Conservation (phyloP, 2,329 filamentous ascomycete genomes). For the Epichloe baconii region DNA sequence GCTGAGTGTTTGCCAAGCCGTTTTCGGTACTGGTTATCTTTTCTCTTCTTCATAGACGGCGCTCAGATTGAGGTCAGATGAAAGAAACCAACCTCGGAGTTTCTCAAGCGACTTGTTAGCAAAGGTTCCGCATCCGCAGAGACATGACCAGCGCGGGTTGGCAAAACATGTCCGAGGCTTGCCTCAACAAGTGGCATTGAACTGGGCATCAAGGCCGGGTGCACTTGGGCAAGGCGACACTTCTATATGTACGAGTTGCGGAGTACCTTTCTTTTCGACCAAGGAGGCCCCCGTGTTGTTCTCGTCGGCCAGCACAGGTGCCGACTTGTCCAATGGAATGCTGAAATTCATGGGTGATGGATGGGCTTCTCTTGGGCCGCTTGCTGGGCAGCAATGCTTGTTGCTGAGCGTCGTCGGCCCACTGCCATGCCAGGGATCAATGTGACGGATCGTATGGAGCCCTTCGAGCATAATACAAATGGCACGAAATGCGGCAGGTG, state of each 20-base stretch:
- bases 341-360: background rate
- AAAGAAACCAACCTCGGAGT: too few relatives aligned
- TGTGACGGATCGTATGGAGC: background rate
- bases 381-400: conserved; percentile 6
- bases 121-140: background rate
- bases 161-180: background rate
- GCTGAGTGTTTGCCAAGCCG: too few relatives aligned
- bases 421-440: background rate
- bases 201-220: background rate
- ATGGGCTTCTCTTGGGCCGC: background rate
- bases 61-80: too few relatives aligned
- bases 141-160: background rate
- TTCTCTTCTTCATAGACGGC: too few relatives aligned
- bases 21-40: too few relatives aligned
- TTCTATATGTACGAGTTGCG: background rate
- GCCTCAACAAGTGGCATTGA: background rate
- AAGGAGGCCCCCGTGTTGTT: background rate
- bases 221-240: background rate
- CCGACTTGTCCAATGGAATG: background rate
- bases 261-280: background rate
- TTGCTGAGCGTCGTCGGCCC: background rate
- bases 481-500: too few relatives aligned
- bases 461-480: background rate
- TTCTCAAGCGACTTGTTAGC: too few relatives aligned
- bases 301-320: background rate